Conservation (phyloP, 1,284 basidiomycete species). For the Boletus semigastroideus region DNA sequence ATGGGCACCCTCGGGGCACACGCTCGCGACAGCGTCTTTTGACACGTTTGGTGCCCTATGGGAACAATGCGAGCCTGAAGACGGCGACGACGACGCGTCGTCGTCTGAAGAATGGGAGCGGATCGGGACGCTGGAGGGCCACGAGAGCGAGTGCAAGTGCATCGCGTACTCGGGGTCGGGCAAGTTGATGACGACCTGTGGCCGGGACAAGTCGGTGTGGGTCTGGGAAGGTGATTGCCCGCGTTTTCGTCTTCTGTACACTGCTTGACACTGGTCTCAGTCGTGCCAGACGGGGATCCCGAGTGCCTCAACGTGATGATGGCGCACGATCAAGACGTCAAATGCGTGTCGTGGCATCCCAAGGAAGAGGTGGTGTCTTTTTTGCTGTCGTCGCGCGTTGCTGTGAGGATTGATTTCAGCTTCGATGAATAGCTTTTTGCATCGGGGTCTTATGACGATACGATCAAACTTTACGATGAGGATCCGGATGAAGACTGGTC, state of each 20-base stretch:
- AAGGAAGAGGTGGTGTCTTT: conserved; percentile 73
- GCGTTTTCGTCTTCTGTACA: not conserved
- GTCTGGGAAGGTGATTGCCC: conserved; percentile 89
- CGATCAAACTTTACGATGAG: conserved; percentile 92
- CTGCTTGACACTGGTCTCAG: conserved; percentile 39
- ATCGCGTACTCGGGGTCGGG: conserved; percentile 85
- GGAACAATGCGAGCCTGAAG: conserved; percentile 63
- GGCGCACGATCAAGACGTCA: conserved; percentile 98
- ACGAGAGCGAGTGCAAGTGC: conserved; percentile 97
- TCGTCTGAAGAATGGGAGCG: conserved; percentile 76
- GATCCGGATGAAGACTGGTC: conserved; percentile 97
- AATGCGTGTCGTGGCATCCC: conserved; percentile 94
- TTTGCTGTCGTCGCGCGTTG: conserved; percentile 13
- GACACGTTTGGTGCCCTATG: conserved; percentile 93
- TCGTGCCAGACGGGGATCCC: conserved; percentile 90
- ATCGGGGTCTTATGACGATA: conserved; percentile 96
- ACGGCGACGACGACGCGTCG: conserved; percentile 40
- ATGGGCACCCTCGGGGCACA: conserved; percentile 88
- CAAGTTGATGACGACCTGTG: conserved; percentile 86
- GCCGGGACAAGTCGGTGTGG: conserved; percentile 97
- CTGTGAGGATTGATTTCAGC: conserved; percentile 15
- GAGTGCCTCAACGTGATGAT: conserved; percentile 95
- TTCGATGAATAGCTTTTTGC: conserved; percentile 78
- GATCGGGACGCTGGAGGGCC: conserved; percentile 86
- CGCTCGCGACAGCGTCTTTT: conserved; percentile 94